phyloP scores from a whole-genome alignment of 2,329 filamentous ascomycete species.

The Elsinoe arachidis region DNA sequence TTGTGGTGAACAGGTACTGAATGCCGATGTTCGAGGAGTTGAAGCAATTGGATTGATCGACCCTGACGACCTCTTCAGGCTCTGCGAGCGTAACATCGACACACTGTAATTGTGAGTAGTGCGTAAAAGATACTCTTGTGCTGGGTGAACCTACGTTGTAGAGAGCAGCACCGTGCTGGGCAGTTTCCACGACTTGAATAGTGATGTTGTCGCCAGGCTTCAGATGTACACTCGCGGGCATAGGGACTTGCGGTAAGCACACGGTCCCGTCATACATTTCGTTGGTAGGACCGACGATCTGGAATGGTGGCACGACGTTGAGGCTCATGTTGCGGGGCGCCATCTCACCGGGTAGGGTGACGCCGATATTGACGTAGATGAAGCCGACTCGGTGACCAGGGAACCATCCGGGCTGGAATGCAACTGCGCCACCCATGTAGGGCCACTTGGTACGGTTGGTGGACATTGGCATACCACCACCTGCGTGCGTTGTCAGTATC shows the following conservation, averaged over 20 bases:
- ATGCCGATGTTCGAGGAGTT: constrained; percentile 73
- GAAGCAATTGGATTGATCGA: constrained; percentile 78
- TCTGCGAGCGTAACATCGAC: constrained; percentile 90
- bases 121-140: not conserved
- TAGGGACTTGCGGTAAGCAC: constrained; percentile 79
- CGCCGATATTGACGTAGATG: constrained; percentile 85
- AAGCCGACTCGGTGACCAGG: constrained; percentile 73
- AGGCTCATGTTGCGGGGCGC: constrained; percentile 81
- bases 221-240: constrained; percentile 63
- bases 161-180: constrained; percentile 72
- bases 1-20: constrained; percentile 61
- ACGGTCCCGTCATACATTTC: constrained; percentile 72
- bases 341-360: constrained; percentile 37
- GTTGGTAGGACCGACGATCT: constrained; percentile 73
- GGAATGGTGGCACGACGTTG: constrained; percentile 70
- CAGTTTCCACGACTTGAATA: constrained; percentile 77
- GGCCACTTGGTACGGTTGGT: constrained; percentile 90
- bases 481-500: constrained; percentile 38
- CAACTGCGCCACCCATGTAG: constrained; percentile 72
- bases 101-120: constrained; percentile 50
- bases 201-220: constrained; percentile 81
- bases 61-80: constrained; percentile 62
- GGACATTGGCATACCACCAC: constrained; percentile 70
- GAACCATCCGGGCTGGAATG: constrained; percentile 94
- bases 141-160: constrained; percentile 56